These are phyloP conservation scores for Aspergillus quadricinctus DNA, from an alignment of 2,329 filamentous ascomycete species.

Conservation along the genomic window DNA sequence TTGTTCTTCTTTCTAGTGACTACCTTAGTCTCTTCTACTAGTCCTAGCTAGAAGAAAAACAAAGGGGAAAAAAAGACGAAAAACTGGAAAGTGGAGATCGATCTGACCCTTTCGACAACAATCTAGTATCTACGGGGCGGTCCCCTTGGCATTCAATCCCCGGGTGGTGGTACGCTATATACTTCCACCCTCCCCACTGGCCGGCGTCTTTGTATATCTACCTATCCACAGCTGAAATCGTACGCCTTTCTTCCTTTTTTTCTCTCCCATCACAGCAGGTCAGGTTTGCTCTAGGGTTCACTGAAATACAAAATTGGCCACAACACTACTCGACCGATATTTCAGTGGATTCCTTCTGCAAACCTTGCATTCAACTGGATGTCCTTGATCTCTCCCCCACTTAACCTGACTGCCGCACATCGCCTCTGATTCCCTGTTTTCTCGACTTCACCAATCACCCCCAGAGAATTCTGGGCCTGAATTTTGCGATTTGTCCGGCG, in stretches of 20 bases:
- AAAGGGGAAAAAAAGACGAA: neutral
- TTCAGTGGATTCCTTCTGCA: slow-evolving; percentile 1
- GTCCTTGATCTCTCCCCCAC: neutral
- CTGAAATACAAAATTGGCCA: neutral
- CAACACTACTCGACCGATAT: neutral
- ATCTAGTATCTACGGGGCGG: neutral
- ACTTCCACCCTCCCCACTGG: neutral
- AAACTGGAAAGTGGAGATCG: slow-evolving; percentile 18
- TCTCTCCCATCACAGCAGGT: neutral
- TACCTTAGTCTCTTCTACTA: neutral
- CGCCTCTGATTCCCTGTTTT: neutral
- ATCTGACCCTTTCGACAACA: slow-evolving; percentile 19
- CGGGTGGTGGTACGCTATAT: neutral
- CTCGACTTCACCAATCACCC: neutral
- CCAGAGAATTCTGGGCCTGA: neutral
- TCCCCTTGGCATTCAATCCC: slow-evolving; percentile 6
- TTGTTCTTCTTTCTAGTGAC: neutral
- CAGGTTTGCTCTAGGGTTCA: neutral
- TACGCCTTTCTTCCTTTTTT: slow-evolving; percentile 1
- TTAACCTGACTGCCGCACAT: neutral
- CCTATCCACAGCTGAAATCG: neutral
- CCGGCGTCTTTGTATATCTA: neutral
- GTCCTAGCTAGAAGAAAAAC: neutral
- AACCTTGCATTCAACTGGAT: neutral
- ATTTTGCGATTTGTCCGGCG: neutral